Evolutionary conservation across 108 stramenopile species (phyloP).

Genomic region (Skeletonema menzelii): DNA sequence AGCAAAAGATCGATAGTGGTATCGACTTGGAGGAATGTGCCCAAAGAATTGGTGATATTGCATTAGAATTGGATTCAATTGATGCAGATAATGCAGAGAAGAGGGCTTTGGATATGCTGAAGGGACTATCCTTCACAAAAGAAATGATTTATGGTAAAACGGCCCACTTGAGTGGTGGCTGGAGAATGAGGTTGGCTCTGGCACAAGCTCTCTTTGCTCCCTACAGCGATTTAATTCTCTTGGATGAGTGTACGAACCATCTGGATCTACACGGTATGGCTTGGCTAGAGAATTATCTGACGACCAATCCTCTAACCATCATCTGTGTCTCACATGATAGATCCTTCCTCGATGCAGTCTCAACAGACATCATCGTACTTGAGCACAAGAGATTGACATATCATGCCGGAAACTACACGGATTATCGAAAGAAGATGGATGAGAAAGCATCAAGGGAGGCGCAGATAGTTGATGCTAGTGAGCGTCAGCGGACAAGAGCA

Average conservation of each 20-base stretch:
- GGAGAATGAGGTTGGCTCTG: constrained; percentile 92
- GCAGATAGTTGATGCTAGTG: constrained; percentile 69
- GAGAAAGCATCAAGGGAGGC: constrained; percentile 61
- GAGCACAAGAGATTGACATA: constrained; percentile 59
- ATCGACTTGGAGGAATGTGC: constrained; percentile 29
- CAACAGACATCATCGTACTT: constrained; percentile 75
- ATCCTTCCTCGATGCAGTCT: constrained; percentile 88
- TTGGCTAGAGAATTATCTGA: constrained; percentile 89
- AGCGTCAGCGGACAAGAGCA: constrained; percentile 58
- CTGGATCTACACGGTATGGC: constrained; percentile 80
- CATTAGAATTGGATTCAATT: constrained; percentile 84
- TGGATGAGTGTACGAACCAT: constrained; percentile 94
- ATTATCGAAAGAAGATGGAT: constrained; percentile 49
- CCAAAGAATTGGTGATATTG: constrained; percentile 64
- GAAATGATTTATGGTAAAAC: constrained; percentile 86
- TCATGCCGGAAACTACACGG: constrained; percentile 71
- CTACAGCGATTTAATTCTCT: constrained; percentile 89
- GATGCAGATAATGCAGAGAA: constrained; percentile 96
- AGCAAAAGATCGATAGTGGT: too few species aligned
- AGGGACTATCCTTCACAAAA: constrained; percentile 94
- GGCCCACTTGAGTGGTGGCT: constrained; percentile 84
- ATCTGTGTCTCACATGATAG: constrained; percentile 94
- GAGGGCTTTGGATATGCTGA: constrained; percentile 94
- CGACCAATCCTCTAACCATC: constrained; percentile 83
- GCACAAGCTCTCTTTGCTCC: constrained; percentile 76